A percentile compares a stretch with the other conserved stretches of the same genome.
These are phyloP conservation scores for Pontederia paniculata DNA, from an alignment of 176 grass and related monocot species.

Conservation along the genomic window DNA sequence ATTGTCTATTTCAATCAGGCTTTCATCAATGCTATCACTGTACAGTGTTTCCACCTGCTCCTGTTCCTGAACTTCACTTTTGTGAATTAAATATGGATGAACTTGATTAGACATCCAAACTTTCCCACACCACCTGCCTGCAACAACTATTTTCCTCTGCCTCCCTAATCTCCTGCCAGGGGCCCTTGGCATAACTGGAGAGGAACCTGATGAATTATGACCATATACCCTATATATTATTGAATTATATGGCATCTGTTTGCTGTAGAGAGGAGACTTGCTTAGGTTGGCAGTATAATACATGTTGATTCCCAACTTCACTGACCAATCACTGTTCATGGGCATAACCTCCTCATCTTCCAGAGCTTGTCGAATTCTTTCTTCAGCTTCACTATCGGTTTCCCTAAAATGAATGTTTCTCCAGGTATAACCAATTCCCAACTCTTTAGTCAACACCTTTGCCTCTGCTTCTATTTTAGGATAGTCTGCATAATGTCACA, in stretches of 20 bases:
- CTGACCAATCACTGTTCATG: conserved; percentile 74
- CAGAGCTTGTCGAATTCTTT: conserved; percentile 41
- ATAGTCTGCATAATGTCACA: conserved; percentile 59
- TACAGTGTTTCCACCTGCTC: conserved; percentile 24
- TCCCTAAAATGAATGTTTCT: conserved; percentile 59
- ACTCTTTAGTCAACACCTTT: conserved; percentile 56
- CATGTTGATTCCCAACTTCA: conserved; percentile 91
- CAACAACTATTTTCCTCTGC: conserved; percentile 55
- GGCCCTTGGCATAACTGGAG: conserved; percentile 33
- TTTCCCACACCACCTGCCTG: conserved; percentile 84
- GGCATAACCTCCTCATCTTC: conserved; percentile 69
- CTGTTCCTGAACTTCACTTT: conserved; percentile 27
- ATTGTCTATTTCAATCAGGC: conserved; percentile 12
- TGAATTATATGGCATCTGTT: conserved; percentile 77
- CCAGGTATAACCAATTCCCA: conserved; percentile 53
- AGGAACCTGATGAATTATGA: conserved; percentile 30
- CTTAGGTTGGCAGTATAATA: conserved; percentile 89
- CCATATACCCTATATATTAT: conserved; percentile 81
- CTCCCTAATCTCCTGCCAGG: conserved; percentile 33
- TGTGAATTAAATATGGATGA: conserved; percentile 51
- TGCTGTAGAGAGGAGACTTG: conserved; percentile 74
- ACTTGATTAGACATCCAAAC: conserved; percentile 83
- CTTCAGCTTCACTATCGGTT: conserved; percentile 40
- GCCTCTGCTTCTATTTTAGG: conserved; percentile 88
- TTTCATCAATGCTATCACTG: conserved; percentile 11